Percentiles rank a stretch among this genome's conserved stretches.
Evolutionary conservation across 1,139 yeast genomes (phyloP).

Genomic region (Lodderomyces margitis): DNA sequence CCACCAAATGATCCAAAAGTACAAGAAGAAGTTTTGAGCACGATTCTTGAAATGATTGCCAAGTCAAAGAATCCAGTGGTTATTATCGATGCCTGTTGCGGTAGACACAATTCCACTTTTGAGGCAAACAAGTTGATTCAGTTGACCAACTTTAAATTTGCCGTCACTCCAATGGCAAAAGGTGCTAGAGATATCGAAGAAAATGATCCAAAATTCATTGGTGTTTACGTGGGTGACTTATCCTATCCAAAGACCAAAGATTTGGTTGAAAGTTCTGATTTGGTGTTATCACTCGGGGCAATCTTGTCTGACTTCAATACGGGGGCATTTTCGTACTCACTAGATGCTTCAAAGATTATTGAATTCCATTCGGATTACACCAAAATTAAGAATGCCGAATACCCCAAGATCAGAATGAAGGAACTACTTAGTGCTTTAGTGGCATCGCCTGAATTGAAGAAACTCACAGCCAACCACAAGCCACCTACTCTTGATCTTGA

Average conservation of each 20-base stretch:
- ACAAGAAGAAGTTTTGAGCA: constrained; percentile 32
- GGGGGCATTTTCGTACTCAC: constrained; percentile 39
- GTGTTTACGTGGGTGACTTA: constrained; percentile 33
- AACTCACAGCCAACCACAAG: constrained; percentile 16
- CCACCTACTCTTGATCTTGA: constrained; percentile 17
- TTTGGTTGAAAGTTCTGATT: constrained; percentile 30
- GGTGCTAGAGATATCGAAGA: constrained; percentile 30
- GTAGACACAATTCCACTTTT: constrained; percentile 30
- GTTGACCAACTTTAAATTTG: constrained; percentile 29
- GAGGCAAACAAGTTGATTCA: constrained; percentile 34
- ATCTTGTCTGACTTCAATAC: constrained; percentile 41
- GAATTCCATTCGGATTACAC: constrained; percentile 43
- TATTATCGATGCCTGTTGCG: constrained; percentile 38
- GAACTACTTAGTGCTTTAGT: constrained; percentile 24
- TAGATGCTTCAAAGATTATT: constrained; percentile 34
- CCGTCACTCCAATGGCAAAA: constrained; percentile 36
- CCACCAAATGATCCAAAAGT: constrained; percentile 29
- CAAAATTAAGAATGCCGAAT: constrained; percentile 34
- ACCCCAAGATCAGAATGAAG: constrained; percentile 38
- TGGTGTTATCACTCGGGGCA: constrained; percentile 35
- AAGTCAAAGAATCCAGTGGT: constrained; percentile 32
- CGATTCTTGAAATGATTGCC: constrained; percentile 26
- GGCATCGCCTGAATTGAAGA: constrained; percentile 16
- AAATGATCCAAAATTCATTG: constrained; percentile 26
- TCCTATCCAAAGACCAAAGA: constrained; percentile 32